phyloP scores from a whole-genome alignment of 306 rosid genomes.

The Canavalia gladiata region DNA sequence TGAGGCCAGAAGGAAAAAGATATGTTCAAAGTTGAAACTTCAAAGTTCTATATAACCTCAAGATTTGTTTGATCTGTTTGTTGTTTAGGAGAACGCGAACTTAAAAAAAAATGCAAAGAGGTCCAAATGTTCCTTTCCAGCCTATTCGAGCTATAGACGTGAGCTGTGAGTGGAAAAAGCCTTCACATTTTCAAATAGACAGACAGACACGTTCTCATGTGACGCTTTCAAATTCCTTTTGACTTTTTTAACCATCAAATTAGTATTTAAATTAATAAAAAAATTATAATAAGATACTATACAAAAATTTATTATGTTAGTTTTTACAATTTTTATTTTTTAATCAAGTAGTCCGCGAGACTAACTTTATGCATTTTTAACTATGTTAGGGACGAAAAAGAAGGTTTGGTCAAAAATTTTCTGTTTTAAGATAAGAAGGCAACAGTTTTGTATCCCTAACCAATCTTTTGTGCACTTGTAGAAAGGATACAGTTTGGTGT shows the following conservation, averaged over 20 bases:
- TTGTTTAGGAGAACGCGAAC: not conserved
- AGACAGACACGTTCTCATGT: conserved; percentile 16
- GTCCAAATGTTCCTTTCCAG: conserved; percentile 15
- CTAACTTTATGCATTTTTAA: too few relatives aligned
- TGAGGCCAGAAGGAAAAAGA: not conserved
- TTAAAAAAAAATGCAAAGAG: not conserved
- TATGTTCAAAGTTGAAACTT: not conserved
- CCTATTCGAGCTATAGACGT: not conserved
- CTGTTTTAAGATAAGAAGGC: not conserved
- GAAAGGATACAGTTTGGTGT: not conserved
- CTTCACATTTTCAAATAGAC: not conserved
- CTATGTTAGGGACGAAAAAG: too few relatives aligned
- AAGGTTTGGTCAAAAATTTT: too few relatives aligned
- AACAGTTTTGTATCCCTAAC: not conserved
- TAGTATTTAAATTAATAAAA: too few relatives aligned
- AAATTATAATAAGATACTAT: too few relatives aligned
- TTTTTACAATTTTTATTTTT: too few relatives aligned
- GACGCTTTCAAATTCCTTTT: not conserved
- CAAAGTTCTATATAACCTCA: not conserved
- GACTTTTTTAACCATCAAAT: too few relatives aligned
- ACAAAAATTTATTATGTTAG: too few relatives aligned
- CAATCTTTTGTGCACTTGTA: not conserved
- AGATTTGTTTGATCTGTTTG: not conserved
- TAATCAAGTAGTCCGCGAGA: too few relatives aligned
- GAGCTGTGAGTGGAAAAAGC: conserved; percentile 23